A percentile compares a stretch with the other conserved stretches of the same genome.
Conservation (phyloP, 192 early-diverging fungal species). For the Entomortierella lignicola region DNA sequence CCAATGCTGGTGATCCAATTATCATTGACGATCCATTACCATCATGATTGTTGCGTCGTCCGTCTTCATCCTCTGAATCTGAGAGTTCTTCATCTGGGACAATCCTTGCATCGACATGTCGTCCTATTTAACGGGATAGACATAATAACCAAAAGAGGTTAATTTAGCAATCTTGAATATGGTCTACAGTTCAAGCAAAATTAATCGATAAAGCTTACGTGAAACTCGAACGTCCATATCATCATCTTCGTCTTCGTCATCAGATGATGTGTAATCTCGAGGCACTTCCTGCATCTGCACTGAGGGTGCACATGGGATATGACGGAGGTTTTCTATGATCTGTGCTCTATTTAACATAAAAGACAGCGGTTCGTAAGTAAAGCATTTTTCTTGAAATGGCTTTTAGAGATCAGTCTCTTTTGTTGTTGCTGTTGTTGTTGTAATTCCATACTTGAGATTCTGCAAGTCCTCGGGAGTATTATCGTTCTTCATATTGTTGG, state of each 20-base stretch:
- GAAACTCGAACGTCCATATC: conserved; percentile 70
- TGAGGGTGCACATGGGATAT: conserved; percentile 79
- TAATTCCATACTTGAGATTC: conserved; percentile 78
- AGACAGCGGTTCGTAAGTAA: too few relatives aligned
- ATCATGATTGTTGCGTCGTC: conserved; percentile 49
- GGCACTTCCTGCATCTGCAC: conserved; percentile 84
- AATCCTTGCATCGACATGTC: conserved; percentile 69
- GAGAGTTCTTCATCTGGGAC: conserved; percentile 80
- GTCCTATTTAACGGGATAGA: conserved; percentile 53
- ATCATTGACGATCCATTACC: conserved; percentile 28
- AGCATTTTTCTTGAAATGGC: too few relatives aligned
- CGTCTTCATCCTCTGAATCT: conserved; percentile 81
- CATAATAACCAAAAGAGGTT: neutral
- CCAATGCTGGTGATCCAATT: conserved; percentile 24
- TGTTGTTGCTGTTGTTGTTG: neutral
- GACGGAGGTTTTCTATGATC: conserved; percentile 72
- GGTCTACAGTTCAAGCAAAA: neutral
- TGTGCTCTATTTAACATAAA: conserved; percentile 43
- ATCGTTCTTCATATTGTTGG: conserved; percentile 90
- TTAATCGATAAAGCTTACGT: conserved; percentile 59
- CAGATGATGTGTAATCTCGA: conserved; percentile 70
- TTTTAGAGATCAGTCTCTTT: neutral
- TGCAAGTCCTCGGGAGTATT: conserved; percentile 91
- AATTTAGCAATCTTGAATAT: neutral
- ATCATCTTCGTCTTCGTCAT: conserved; percentile 77